Evolutionary conservation across 257 asterid species (phyloP).

Genomic region (Solanum rostratum): DNA sequence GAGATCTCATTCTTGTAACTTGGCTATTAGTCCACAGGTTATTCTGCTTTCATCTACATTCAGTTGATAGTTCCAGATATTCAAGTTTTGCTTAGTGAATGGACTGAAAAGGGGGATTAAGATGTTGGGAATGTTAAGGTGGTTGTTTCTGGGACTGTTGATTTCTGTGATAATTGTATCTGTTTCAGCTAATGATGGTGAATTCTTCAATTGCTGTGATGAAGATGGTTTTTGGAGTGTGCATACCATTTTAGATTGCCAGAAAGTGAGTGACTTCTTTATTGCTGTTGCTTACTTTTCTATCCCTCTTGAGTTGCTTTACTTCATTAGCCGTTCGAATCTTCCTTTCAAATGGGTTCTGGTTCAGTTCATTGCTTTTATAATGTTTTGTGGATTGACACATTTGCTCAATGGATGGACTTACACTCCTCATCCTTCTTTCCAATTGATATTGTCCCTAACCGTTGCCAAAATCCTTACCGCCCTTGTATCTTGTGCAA

Average conservation of each 20-base stretch:
- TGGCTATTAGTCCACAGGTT: background rate
- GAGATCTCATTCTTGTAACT: conserved; percentile 6
- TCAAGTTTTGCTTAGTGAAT: conserved; percentile 2
- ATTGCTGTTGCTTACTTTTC: conserved; percentile 40
- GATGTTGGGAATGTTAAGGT: conserved; percentile 13
- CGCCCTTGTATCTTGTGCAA: conserved; percentile 38
- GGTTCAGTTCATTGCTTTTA: conserved; percentile 29
- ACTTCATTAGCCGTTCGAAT: conserved; percentile 31
- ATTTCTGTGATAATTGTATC: conserved; percentile 3
- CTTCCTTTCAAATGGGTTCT: conserved; percentile 43
- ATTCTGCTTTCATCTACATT: background rate
- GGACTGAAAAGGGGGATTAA: conserved; percentile 5
- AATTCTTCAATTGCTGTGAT: conserved; percentile 18
- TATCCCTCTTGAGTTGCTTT: conserved; percentile 31
- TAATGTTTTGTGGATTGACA: conserved; percentile 35
- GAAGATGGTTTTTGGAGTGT: conserved; percentile 34
- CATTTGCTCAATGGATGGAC: conserved; percentile 38
- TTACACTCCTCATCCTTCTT: conserved; percentile 25
- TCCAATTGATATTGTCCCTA: conserved; percentile 29
- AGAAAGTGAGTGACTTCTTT: conserved; percentile 34
- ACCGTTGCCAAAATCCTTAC: conserved; percentile 32
- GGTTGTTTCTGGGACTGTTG: conserved; percentile 11
- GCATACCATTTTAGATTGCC: conserved; percentile 18
- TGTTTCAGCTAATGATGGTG: conserved; percentile 24
- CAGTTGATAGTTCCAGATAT: conserved; percentile 2